phyloP scores from a whole-genome alignment of 75 land plant species.

The Cunninghamia lanceolata region DNA sequence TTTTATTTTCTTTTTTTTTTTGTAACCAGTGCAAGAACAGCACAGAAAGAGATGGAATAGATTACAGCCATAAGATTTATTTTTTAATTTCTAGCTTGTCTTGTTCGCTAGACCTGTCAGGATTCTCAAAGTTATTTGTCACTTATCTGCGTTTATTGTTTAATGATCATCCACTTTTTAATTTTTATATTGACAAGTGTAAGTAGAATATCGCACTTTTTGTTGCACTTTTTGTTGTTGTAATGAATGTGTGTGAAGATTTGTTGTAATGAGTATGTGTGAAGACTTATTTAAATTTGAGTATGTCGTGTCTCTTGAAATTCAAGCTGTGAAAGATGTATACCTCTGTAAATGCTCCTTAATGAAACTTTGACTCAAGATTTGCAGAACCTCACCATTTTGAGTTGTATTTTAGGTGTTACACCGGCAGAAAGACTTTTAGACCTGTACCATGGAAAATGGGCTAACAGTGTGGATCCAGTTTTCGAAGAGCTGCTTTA shows the following conservation, averaged over 20 bases:
- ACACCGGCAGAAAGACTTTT: conserved; percentile 92
- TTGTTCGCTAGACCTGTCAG: background rate
- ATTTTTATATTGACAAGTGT: background rate
- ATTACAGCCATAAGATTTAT: background rate
- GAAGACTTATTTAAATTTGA: background rate
- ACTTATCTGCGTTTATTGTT: background rate
- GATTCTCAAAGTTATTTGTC: background rate
- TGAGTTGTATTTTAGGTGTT: conserved; percentile 42
- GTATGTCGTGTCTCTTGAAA: background rate
- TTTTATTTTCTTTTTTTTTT: too few species aligned
- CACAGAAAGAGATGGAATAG: background rate
- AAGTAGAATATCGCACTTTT: background rate
- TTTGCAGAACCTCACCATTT: background rate
- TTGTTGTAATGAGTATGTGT: background rate
- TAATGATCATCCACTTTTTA: background rate
- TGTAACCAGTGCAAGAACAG: background rate
- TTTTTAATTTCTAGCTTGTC: background rate
- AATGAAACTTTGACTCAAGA: background rate
- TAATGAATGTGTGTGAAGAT: too few species aligned
- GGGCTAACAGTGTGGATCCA: conserved; percentile 80
- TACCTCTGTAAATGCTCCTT: background rate
- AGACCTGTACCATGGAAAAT: conserved; percentile 73
- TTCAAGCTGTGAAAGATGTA: background rate
- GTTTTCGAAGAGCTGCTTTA: conserved; percentile 90
- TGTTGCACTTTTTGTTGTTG: background rate